Evolutionary conservation across 257 asterid species (phyloP), one percentile per base, ranked within the genome.

Genomic region (Petunia axillaris): DNA sequence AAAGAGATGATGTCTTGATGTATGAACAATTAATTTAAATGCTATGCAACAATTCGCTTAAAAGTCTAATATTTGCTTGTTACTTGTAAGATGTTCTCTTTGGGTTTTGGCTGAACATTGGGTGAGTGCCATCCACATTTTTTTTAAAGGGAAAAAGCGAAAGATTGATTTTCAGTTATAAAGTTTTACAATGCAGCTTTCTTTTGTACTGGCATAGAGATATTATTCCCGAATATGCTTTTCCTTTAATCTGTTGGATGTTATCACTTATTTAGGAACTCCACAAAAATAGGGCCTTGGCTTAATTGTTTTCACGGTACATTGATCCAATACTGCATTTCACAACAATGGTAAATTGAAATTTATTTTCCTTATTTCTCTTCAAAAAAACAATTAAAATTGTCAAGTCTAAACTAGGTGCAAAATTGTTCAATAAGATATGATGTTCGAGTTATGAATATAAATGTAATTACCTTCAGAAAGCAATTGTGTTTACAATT

Each of bases 171-270:
- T 44, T 68, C 57, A 68, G 39, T 36, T 14, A 43, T 41, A 43
- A 67, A 44, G 41, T n/a, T 16, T 71, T 59, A 71, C 25, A 48
- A 5, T 5, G 2, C 77, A 71, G 8, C 60, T 25, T 25, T 71
- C 43, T 5, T 71, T 71, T 48, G 43, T 9, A 46, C 10, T 48
- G 43, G 77, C 77, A 71, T 25, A 10, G 43, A 1, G 1, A 71
- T 16, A 46, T 25, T 8, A 71, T 35, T 35, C 62, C 77, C 77
- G 62, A 73, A 73, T 73, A 73, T 73, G 62, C 77, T 48, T 73
- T 73, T 73, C 13, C 77, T 35, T 50, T 1, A 40, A 73, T 73
- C 35, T 39, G 46, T 13, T 73, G 8, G 62, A 9, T 55, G 25
- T 25, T 25, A 25, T 25, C 25, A 25, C 25, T 25, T 25, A 25